These are phyloP conservation scores for Glutinoglossum americanum DNA, from an alignment of 495 filamentous ascomycete genomes.

Conservation along the genomic window DNA sequence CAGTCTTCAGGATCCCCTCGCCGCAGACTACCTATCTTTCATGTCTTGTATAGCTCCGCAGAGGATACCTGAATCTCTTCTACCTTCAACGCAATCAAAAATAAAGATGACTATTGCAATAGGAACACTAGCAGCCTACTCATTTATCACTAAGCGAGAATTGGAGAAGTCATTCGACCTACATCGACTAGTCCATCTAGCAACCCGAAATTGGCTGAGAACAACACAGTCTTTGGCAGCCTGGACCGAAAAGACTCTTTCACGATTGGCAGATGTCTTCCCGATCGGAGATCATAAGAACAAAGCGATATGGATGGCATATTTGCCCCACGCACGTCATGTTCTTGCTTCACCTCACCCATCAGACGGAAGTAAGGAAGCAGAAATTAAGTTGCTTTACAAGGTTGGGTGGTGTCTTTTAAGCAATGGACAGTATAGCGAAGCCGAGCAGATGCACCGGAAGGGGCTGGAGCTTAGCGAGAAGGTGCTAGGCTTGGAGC, in stretches of 20 bases:
- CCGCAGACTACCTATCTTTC: not conserved
- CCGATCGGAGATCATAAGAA: constrained; percentile 3
- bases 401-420: not conserved
- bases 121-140: not conserved
- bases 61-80: not conserved
- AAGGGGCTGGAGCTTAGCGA: no score
- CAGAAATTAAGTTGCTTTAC: not conserved
- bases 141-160: not conserved
- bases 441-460: no score
- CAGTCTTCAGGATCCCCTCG: not conserved
- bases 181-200: constrained; percentile 8
- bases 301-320: constrained; percentile 7
- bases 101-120: not conserved
- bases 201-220: no score
- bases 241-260: constrained; percentile 7
- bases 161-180: not conserved
- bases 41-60: not conserved
- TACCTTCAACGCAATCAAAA: not conserved
- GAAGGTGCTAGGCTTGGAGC: no score
- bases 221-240: no score
- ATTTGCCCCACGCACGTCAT: constrained; percentile 6
- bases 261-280: constrained; percentile 6
- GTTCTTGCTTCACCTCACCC: not conserved
- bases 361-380: no score
- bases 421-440: no score